Conservation (phyloP, 2,329 filamentous ascomycete genomes). For the Colletotrichum aenigma region DNA sequence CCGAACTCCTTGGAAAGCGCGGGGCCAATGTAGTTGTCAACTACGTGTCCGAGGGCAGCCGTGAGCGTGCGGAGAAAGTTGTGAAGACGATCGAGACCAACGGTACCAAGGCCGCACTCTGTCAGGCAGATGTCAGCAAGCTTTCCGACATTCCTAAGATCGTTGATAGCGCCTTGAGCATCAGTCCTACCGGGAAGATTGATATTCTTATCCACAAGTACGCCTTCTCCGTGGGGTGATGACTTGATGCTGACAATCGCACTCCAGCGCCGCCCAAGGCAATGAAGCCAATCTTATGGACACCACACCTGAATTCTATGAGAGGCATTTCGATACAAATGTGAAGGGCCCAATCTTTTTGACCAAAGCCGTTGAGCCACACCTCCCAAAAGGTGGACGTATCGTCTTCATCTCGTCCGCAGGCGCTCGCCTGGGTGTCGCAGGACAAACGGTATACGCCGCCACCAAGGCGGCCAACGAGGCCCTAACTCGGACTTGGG, state of each 20-base stretch:
- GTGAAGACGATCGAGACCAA: constrained; percentile 17
- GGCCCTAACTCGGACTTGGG: constrained; percentile 30
- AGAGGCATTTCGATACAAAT: not conserved
- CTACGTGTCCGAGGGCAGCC: constrained; percentile 19
- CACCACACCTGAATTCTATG: not conserved
- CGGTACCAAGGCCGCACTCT: constrained; percentile 17
- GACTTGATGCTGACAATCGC: not conserved
- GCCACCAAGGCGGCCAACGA: constrained; percentile 37
- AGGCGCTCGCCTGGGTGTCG: constrained; percentile 30
- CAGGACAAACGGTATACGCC: constrained; percentile 33
- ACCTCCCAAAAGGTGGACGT: constrained; percentile 31
- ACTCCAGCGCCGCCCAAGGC: not conserved
- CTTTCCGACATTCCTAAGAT: constrained; percentile 21
- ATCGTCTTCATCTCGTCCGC: constrained; percentile 37
- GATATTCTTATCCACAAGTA: constrained; percentile 29
- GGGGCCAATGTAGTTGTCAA: constrained; percentile 40
- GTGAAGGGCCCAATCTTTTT: constrained; percentile 28
- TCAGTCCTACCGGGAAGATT: constrained; percentile 26
- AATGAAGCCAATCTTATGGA: not conserved
- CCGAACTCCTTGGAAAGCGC: constrained; percentile 65
- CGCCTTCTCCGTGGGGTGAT: not conserved
- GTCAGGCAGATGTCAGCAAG: constrained; percentile 23
- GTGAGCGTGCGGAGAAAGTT: constrained; percentile 20
- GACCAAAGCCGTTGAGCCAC: constrained; percentile 30
- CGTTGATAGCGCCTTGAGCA: constrained; percentile 20